Evolutionary conservation across 345 rosid species (phyloP).

Genomic region (Aquilaria yunnanensis): DNA sequence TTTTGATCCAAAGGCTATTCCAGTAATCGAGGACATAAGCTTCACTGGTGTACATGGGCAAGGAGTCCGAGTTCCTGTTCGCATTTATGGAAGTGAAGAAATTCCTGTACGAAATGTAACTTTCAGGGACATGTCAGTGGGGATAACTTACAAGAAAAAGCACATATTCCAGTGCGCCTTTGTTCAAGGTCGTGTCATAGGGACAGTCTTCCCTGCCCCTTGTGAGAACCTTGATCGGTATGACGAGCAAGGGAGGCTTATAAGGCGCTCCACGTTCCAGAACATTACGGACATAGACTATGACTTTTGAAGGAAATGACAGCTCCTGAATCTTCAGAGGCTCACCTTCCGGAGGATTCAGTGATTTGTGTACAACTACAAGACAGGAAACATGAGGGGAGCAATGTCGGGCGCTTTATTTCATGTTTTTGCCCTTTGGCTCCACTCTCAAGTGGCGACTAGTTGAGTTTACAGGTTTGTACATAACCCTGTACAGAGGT

Average conservation of each 20-base stretch:
- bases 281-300: constrained; percentile 73
- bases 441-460: too few species aligned
- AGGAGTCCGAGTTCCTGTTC: constrained; percentile 80
- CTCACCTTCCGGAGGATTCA: too few species aligned
- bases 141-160: constrained; percentile 79
- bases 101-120: constrained; percentile 69
- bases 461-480: too few species aligned
- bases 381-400: too few species aligned
- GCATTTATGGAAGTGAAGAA: constrained; percentile 79
- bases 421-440: too few species aligned
- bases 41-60: constrained; percentile 66
- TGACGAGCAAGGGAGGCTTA: constrained; percentile 54
- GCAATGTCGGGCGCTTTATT: too few species aligned
- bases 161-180: constrained; percentile 85
- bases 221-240: constrained; percentile 75
- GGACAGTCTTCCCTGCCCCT: constrained; percentile 69
- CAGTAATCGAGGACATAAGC: constrained; percentile 50
- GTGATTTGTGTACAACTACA: too few species aligned
- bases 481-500: too few species aligned
- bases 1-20: constrained; percentile 58
- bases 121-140: constrained; percentile 67
- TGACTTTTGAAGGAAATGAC: constrained; percentile 35
- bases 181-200: constrained; percentile 69
- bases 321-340: too few species aligned
- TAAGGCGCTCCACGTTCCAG: constrained; percentile 52